phyloP scores from a whole-genome alignment of 768 basidiomycete species.

The Pseudohyphozyma bogoriensis region DNA sequence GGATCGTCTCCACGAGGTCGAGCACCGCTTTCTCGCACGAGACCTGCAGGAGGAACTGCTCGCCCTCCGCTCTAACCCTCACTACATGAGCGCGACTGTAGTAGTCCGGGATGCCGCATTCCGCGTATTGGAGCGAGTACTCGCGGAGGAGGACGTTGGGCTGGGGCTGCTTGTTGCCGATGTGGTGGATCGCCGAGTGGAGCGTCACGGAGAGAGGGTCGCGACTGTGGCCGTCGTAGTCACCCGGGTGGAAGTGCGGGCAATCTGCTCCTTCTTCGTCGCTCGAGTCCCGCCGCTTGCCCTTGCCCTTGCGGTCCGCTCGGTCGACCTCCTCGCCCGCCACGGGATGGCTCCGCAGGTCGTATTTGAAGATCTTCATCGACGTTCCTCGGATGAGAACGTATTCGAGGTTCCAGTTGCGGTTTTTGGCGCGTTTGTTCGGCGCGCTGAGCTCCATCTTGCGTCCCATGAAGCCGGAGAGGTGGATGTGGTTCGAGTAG shows the following conservation, averaged over 20 bases:
- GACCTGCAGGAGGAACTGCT: conserved; percentile 92
- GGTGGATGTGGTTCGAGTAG: conserved; percentile 72
- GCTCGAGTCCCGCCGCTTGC: conserved; percentile 1
- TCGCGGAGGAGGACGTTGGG: conserved; percentile 30
- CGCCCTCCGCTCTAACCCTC: conserved; percentile 78
- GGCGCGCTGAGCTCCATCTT: conserved; percentile 88
- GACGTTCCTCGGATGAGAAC: conserved; percentile 88
- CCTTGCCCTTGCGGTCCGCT: conserved; percentile 2
- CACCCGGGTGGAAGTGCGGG: conserved; percentile 27
- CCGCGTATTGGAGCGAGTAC: conserved; percentile 33
- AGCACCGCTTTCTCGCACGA: conserved; percentile 73
- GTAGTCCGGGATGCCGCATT: conserved; percentile 84
- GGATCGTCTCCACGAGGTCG: conserved; percentile 85
- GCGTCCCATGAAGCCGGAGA: conserved; percentile 64
- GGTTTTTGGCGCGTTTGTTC: conserved; percentile 75
- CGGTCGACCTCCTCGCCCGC: conserved; percentile 17
- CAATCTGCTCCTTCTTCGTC: conserved; percentile 24
- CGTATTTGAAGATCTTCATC: conserved; percentile 53
- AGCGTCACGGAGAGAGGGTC: neutral
- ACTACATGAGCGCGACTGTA: conserved; percentile 96
- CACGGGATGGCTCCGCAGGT: conserved; percentile 35
- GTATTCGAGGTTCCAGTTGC: conserved; percentile 81
- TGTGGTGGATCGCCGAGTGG: neutral
- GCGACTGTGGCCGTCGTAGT: conserved; percentile 16
- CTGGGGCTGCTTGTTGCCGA: conserved; percentile 12